These are phyloP conservation scores for Heterobasidion occidentale DNA, from an alignment of 1,284 basidiomycete genomes.

Conservation along the genomic window DNA sequence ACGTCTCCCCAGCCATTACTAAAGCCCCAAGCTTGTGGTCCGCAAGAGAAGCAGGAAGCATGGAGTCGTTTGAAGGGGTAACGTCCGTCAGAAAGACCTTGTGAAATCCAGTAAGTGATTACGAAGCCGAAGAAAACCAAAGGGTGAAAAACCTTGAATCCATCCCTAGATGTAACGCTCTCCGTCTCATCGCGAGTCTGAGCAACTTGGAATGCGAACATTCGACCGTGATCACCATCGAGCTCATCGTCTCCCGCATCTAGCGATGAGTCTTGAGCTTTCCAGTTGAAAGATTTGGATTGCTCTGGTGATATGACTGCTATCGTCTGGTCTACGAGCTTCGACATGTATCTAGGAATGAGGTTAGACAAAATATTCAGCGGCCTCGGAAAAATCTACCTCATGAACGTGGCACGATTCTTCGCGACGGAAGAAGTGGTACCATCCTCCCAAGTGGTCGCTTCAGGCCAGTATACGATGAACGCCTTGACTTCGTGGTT, in stretches of 20 bases:
- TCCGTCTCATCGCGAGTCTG: neutral
- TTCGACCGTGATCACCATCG: neutral
- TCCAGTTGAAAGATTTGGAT: neutral
- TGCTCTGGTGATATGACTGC: conserved; percentile 25
- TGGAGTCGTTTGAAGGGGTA: too few relatives aligned
- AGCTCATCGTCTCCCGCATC: neutral
- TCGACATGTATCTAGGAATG: conserved; percentile 40
- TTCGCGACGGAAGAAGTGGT: conserved; percentile 34
- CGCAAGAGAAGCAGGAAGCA: too few relatives aligned
- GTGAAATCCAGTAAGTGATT: too few relatives aligned
- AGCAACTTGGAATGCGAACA: neutral
- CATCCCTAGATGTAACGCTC: neutral
- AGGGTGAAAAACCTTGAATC: neutral
- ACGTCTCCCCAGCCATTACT: too few relatives aligned
- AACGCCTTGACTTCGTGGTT: conserved; percentile 14
- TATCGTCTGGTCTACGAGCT: conserved; percentile 44
- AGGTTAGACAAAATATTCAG: neutral
- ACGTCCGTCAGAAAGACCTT: too few relatives aligned
- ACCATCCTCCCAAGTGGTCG: conserved; percentile 49
- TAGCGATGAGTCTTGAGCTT: neutral
- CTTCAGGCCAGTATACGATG: conserved; percentile 55
- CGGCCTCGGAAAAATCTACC: conserved; percentile 25
- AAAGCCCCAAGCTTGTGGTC: too few relatives aligned
- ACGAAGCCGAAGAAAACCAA: too few relatives aligned
- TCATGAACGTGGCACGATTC: conserved; percentile 55